Base-by-base conservation (phyloP, 2,329 filamentous ascomycete species). In the Hirsutella thompsonii region DNA sequence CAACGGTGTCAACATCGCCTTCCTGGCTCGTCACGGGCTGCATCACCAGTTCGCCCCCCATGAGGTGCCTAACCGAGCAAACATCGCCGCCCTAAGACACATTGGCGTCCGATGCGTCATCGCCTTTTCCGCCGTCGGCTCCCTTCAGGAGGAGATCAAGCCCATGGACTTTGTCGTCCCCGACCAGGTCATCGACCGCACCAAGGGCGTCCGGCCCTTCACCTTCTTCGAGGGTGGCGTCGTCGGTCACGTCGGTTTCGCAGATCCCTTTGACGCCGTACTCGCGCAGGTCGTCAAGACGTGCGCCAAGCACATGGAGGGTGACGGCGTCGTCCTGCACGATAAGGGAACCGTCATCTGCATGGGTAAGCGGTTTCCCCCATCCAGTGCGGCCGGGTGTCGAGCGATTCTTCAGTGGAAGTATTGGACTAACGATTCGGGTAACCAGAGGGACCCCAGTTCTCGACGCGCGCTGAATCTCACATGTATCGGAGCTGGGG, bases 81-180 rank as follows among this genome's bases (percentile, higher is more conserved):
- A 96, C 69, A 94, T 98, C 55, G 90, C 92, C n/a, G 92, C 92
- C n/a, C 72, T 98, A 47, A 81, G 92, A 49, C 80, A 77, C 53
- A 72, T 98, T 46, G 92, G 92, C 50, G 92, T 96, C 36, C 81
- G 89, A 55, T 84, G 79, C 58, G 77, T 96, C 59, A 85, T 98
- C 57, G 88, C 90, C 48, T 98, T 98, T 69, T 90, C 83, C 48
- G 92, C 92, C 38, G 92, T 98, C 43, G 92, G 92, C 47, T 90
- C 83, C 55, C 69, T 98, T 58, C 86, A 83, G 59, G 92, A 95
- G 68, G 77, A 87, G 56, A 90, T 98, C 61, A 86, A 84, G 65
- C 92, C 92, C 35, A 83, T 92, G 66, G 92, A 98, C 69, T 98
- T 98, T 61, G 85, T 96, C 39, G 75, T 98, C 11, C 92, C 90